Evolutionary conservation across 768 basidiomycete genomes (phyloP), one percentile per base, ranked within the genome.

Genomic region (Pisolithus orientalis): DNA sequence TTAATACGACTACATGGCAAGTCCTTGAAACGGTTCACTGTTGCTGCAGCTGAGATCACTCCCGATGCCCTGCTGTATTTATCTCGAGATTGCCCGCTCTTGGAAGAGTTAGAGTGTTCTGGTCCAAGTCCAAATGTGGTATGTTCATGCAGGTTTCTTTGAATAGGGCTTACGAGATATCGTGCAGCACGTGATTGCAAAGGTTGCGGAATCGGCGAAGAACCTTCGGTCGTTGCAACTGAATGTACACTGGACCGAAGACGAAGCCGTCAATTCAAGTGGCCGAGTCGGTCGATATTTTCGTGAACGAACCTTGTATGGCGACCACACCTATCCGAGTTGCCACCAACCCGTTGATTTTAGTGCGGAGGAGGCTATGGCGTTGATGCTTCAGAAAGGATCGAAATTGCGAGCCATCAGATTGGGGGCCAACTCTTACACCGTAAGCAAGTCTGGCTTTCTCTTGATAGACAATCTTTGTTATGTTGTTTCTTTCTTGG

Each of bases 301-400:
- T 25, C 17, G 39, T 4, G 39, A 9, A 40, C 44, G 3, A 34
- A 60, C 44, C 38, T 47, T 49, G 47, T 40, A 53, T 27, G 9
- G 37, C 9, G 51, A 58, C 25, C 32, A 49, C 38, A 46, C 51
- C 6, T 49, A 24, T 37, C 31, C 45, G 27, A 39, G 21, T 21
- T 21, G 21, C 21, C 21, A 38, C 8, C 58, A 59, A 49, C 27
- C 56, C 9, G 54, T 55, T 17, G 47, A 52, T 17, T 77, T 80
- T 54, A 72, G 71, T 11, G 49, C 70, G 14, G 69, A 74, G 14
- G 69, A 76, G 50, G 80, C 79, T 6, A 67, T 60, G n/a, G 59
- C 70, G 32, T 69, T 83, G 71, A 84, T 84, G 83, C 64, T 77
- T 21, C 70, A 75, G 4, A 67, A 66, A 9, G 68, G 69, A 45